A percentile compares a stretch with the other conserved stretches of the same genome.
Evolutionary conservation across 2,329 filamentous ascomycete species (phyloP).

Genomic region (Bipolaris oryzae): DNA sequence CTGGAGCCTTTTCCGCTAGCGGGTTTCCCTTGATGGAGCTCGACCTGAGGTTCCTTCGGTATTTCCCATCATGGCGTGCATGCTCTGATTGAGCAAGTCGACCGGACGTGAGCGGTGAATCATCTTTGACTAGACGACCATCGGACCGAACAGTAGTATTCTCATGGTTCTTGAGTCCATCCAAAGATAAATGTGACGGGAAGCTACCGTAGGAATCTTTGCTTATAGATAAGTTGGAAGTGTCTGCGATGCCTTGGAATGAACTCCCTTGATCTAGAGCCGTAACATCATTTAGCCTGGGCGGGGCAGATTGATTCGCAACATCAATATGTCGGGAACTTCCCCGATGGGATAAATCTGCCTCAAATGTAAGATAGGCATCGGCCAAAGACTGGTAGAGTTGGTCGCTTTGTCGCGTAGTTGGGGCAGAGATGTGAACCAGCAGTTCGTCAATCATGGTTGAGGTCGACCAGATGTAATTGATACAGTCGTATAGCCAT

Average conservation of each 20-base stretch:
- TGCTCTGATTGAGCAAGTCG: conserved; percentile 36
- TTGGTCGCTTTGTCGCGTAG: conserved; percentile 51
- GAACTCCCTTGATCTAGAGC: background rate
- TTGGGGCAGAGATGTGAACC: conserved; percentile 54
- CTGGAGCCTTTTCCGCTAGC: background rate
- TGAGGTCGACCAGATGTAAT: conserved; percentile 5
- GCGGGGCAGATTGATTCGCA: background rate
- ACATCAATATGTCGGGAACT: background rate
- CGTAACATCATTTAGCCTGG: background rate
- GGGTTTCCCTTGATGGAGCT: conserved; percentile 4
- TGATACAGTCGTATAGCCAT: conserved; percentile 14
- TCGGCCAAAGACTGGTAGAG: conserved; percentile 48
- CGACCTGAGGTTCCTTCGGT: conserved; percentile 17
- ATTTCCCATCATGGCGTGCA: conserved; percentile 33
- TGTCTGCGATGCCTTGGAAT: background rate
- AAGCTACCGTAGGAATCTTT: conserved; percentile 46
- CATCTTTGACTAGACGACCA: conserved; percentile 1
- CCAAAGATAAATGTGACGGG: conserved; percentile 32
- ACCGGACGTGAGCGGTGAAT: conserved; percentile 21
- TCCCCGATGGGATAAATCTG: conserved; percentile 3
- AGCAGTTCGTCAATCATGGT: conserved; percentile 50
- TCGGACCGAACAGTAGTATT: background rate
- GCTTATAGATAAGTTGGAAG: conserved; percentile 21
- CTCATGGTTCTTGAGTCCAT: background rate
- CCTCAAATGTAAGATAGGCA: conserved; percentile 50